Base-by-base conservation (phyloP, 2,329 filamentous ascomycete species). In the Cordyceps pruinosa region DNA sequence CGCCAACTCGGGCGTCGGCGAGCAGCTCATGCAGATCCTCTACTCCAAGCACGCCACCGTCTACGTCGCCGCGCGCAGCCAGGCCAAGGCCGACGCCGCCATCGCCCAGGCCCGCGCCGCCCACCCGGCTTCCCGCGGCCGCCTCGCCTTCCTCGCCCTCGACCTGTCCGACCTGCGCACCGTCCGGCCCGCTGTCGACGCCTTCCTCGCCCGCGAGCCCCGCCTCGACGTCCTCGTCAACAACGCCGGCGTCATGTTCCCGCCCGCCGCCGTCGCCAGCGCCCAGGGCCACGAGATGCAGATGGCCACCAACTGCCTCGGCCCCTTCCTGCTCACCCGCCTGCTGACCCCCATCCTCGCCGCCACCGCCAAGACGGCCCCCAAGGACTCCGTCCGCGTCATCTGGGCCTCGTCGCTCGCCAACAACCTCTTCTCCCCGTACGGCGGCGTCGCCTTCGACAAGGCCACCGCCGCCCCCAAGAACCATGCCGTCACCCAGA, bases 21-120 rank as follows among this genome's bases (percentile, higher is more conserved):
- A 73, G 48, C 76, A 80, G 60, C 69, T 82, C n/a, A 69, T 67
- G 51, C 72, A 72, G 42, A 75, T 82, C 5, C 70, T 83, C n/a
- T 83, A 82, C 64, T 64, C 66, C 4, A 73, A 71, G 23, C 75
- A 78, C 56, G 78, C 69, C 41, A 80, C 70, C 15, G 74, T 82
- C 34, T 82, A 81, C 63, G 64, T 81, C 41, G 77, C 77, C 9
- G 73, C 73, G 2, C 76, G 79, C 39, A 73, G 69, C 4, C 59
- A 67, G n/a, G 62, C 68, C 9, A 76, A 75, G 59, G 75, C 70
- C 34, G 65, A 69, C 5, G 58, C 62, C 0, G 75, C 75, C 28
- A 76, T 82, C 45, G 62, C 65, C 10, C 56, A 63, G 21, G 74
- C 80, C 59, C 66, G 71, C 46, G 52, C 64, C 17, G 53, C 61